Conservation (phyloP, 208 protist genomes). For the Angomonas deanei region DNA sequence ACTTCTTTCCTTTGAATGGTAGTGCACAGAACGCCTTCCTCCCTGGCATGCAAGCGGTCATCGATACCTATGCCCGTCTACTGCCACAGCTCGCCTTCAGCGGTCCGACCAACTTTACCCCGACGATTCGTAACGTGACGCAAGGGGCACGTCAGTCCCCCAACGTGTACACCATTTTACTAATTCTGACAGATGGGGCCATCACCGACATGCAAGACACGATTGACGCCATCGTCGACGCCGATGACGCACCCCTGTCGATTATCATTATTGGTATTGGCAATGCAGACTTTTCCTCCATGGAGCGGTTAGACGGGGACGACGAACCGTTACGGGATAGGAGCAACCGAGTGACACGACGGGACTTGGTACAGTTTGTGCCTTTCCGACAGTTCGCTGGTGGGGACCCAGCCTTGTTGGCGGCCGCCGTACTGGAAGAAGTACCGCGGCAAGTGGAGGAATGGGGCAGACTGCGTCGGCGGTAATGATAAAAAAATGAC, state of each 20-base stretch:
- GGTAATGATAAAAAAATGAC: neutral
- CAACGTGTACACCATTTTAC: constrained; percentile 70
- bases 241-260: constrained; percentile 63
- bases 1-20: constrained; percentile 46
- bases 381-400: constrained; percentile 40
- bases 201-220: constrained; percentile 78
- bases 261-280: constrained; percentile 93
- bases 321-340: constrained; percentile 22
- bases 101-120: constrained; percentile 64
- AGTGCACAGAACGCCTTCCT: constrained; percentile 29
- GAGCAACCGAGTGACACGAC: constrained; percentile 65
- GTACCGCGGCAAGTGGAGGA: constrained; percentile 36
- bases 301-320: constrained; percentile 89
- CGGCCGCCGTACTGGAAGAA: constrained; percentile 38
- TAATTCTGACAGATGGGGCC: constrained; percentile 89
- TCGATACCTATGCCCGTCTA: constrained; percentile 33
- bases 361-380: no score
- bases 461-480: constrained; percentile 11
- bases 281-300: no score
- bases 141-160: constrained; percentile 15
- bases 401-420: constrained; percentile 20
- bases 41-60: constrained; percentile 38
- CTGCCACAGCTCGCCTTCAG: constrained; percentile 27
- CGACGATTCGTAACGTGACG: constrained; percentile 19
- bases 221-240: constrained; percentile 63